Conservation (phyloP, 352 stramenopile species). For the Pythium aphanidermatum region DNA sequence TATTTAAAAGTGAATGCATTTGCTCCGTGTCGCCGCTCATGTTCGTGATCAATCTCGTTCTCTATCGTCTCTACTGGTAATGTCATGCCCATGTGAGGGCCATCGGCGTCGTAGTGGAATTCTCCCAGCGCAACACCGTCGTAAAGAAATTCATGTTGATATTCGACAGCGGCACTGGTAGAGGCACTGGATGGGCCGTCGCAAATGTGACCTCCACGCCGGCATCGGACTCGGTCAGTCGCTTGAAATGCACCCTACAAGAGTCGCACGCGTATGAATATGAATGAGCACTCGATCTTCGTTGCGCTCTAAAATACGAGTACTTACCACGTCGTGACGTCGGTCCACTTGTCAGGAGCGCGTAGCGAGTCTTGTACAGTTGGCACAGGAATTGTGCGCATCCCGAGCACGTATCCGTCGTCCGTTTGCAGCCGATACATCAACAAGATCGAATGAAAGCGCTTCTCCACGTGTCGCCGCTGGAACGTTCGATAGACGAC, state of each 20-base stretch:
- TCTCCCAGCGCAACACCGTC: constrained; percentile 7
- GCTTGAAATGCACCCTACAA: no score
- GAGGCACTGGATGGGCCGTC: constrained; percentile 1
- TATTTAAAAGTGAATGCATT: no score
- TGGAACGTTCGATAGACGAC: constrained; percentile 46
- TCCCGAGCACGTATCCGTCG: constrained; percentile 40
- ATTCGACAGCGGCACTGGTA: not conserved
- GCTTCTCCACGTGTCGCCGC: constrained; percentile 32
- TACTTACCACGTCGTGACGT: constrained; percentile 6
- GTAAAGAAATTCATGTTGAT: constrained; percentile 14
- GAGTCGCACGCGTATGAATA: not conserved
- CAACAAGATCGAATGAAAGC: constrained; percentile 57
- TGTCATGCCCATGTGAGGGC: constrained; percentile 6
- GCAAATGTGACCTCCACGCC: constrained; percentile 7
- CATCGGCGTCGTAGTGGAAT: constrained; percentile 1
- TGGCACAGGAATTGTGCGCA: constrained; percentile 44
- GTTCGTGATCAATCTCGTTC: no score
- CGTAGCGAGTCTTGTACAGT: constrained; percentile 29
- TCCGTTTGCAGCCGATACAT: constrained; percentile 51
- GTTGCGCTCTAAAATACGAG: not conserved
- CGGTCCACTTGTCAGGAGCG: constrained; percentile 10
- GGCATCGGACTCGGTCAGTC: no score
- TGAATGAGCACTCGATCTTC: not conserved
- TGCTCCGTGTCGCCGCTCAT: no score
- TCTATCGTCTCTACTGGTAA: no score